Conservation (phyloP, 1,284 basidiomycete genomes). For the Papiliotrema flavescens region DNA sequence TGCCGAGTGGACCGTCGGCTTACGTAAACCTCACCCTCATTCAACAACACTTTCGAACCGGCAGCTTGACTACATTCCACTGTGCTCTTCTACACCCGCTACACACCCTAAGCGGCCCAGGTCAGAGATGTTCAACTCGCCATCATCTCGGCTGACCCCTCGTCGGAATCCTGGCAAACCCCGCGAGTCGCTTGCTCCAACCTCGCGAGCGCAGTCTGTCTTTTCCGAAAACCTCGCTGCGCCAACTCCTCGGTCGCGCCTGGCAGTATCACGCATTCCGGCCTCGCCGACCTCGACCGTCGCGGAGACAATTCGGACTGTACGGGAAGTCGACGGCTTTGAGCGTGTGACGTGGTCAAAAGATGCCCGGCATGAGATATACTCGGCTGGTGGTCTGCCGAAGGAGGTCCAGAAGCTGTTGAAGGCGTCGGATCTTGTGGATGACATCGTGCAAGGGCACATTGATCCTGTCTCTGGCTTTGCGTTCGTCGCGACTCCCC, state of each 20-base stretch:
- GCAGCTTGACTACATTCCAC: not conserved
- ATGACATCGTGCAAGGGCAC: constrained; percentile 37
- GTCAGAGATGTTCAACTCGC: constrained; percentile 37
- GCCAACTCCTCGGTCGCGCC: constrained; percentile 14
- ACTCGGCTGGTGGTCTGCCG: constrained; percentile 28
- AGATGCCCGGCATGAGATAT: constrained; percentile 32
- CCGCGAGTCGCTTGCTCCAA: constrained; percentile 15
- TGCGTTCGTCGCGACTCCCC: constrained; percentile 42
- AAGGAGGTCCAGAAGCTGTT: constrained; percentile 33
- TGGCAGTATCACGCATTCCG: constrained; percentile 8
- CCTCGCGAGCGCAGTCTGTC: constrained; percentile 23
- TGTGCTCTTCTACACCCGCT: not conserved
- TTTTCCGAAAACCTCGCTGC: constrained; percentile 13
- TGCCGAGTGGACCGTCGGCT: too few species aligned
- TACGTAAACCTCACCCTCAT: too few species aligned
- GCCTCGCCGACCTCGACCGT: constrained; percentile 25
- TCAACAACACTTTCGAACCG: not conserved
- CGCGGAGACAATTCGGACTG: constrained; percentile 25
- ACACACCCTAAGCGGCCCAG: not conserved
- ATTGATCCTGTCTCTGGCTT: constrained; percentile 47
- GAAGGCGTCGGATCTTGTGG: constrained; percentile 39
- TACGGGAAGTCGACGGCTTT: constrained; percentile 12
- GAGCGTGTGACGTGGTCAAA: constrained; percentile 33
- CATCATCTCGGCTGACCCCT: constrained; percentile 33
- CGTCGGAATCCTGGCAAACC: constrained; percentile 13